These are phyloP conservation scores for Colletotrichum sp. DNA, from an alignment of 2,329 filamentous ascomycete species.

Conservation along the genomic window DNA sequence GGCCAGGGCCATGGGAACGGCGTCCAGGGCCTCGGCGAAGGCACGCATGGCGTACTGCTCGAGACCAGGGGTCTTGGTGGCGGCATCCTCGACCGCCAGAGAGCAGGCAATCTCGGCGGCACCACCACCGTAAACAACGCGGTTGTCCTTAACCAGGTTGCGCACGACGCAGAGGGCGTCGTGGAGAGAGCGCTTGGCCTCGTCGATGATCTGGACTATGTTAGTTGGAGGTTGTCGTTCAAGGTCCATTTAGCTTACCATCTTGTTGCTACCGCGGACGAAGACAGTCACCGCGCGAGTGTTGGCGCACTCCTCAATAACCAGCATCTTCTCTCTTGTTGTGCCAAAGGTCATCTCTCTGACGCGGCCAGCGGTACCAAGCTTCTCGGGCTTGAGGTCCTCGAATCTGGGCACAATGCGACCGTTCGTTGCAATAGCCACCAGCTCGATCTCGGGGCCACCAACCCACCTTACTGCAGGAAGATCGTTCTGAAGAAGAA, in stretches of 20 bases:
- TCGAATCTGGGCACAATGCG: slow-evolving; percentile 97
- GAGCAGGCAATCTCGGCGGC: slow-evolving; percentile 98
- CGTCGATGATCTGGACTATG: slow-evolving; percentile 85
- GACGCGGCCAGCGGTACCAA: slow-evolving; percentile 88
- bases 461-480: slow-evolving; percentile 98
- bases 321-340: slow-evolving; percentile 98
- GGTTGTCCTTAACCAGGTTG: slow-evolving; percentile 94
- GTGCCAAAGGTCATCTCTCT: slow-evolving; percentile 97
- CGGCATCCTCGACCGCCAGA: slow-evolving; percentile 92
- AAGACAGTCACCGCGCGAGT: slow-evolving; percentile 96
- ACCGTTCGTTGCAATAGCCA: slow-evolving; percentile 97
- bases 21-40: slow-evolving; percentile 92
- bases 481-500: slow-evolving; percentile 93
- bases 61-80: slow-evolving; percentile 92
- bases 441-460: slow-evolving; percentile 96
- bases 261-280: slow-evolving; percentile 98
- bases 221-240: slow-evolving; percentile 19
- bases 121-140: slow-evolving; percentile 96
- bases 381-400: slow-evolving; percentile 88
- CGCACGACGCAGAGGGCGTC: slow-evolving; percentile 97
- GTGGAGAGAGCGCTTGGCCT: slow-evolving; percentile 96
- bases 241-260: slow-evolving; percentile 65
- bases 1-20: slow-evolving; percentile 92
- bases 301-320: slow-evolving; percentile 99
- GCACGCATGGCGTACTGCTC: slow-evolving; percentile 99